Conservation (phyloP, 2,329 filamentous ascomycete genomes). For the Alternaria rosae region DNA sequence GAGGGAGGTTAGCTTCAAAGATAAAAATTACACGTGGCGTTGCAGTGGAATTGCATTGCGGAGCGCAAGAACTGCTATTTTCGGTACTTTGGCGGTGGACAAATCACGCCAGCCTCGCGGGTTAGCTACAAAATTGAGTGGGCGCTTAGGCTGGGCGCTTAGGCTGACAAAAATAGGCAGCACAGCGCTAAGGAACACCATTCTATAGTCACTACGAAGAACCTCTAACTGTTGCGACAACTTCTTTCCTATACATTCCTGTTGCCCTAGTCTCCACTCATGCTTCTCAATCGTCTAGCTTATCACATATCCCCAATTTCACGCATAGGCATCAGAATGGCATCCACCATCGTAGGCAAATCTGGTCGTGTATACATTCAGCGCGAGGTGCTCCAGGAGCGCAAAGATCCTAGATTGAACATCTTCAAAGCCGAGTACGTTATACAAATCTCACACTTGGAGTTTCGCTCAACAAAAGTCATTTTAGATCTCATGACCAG, state of each 20-base stretch:
- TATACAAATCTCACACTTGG: slow-evolving; percentile 15
- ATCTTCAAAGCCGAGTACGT: slow-evolving; percentile 49
- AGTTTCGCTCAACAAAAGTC: slow-evolving; percentile 8
- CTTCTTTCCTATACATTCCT: neutral
- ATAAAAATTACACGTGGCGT: too few species aligned
- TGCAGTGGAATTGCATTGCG: too few species aligned
- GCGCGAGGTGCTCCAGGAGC: slow-evolving; percentile 41
- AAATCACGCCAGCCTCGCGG: too few species aligned
- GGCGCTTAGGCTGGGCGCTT: neutral
- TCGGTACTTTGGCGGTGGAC: too few species aligned
- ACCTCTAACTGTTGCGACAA: neutral
- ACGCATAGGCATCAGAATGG: slow-evolving; percentile 41
- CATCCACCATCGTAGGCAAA: slow-evolving; percentile 45
- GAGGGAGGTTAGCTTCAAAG: too few species aligned
- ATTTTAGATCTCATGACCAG: slow-evolving; percentile 38
- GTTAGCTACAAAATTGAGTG: neutral
- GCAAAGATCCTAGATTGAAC: slow-evolving; percentile 33
- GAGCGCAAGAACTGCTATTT: too few species aligned
- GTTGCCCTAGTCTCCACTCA: slow-evolving; percentile 13
- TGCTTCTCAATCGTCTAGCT: slow-evolving; percentile 28
- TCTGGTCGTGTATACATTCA: slow-evolving; percentile 49
- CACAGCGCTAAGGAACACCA: slow-evolving; percentile 1
- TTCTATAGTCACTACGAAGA: neutral
- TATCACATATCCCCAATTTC: slow-evolving; percentile 15
- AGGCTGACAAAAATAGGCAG: neutral